Percentiles rank a stretch among this genome's conserved stretches.
phyloP scores from a whole-genome alignment of 495 filamentous ascomycete species.

The Usnea hakonensis region DNA sequence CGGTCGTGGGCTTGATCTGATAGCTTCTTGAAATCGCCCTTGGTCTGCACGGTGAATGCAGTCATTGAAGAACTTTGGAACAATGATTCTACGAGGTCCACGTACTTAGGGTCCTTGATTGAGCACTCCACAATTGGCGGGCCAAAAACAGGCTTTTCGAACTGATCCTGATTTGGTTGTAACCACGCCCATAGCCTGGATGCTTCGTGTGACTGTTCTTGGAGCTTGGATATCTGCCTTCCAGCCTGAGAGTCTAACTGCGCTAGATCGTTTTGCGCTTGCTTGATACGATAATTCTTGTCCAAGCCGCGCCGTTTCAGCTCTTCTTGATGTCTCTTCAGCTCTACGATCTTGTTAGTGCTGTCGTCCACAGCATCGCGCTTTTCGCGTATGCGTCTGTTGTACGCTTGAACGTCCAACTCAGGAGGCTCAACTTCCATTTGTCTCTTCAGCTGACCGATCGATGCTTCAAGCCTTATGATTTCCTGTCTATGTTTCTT shows the following conservation, averaged over 20 bases:
- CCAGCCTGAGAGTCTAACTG: conserved; percentile 68
- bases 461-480: conserved; percentile 33
- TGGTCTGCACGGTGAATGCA: conserved; percentile 68
- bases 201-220: conserved; percentile 50
- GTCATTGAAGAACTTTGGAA: conserved; percentile 56
- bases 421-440: conserved; percentile 44
- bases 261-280: conserved; percentile 43
- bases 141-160: conserved; percentile 76
- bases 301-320: conserved; percentile 15
- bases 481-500: conserved; percentile 45
- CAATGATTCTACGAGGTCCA: conserved; percentile 65
- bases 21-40: conserved; percentile 65
- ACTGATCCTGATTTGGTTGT: conserved; percentile 57
- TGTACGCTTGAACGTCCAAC: conserved; percentile 47
- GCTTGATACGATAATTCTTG: conserved; percentile 25
- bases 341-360: conserved; percentile 26
- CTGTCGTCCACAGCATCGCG: conserved; percentile 31
- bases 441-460: conserved; percentile 40
- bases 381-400: conserved; percentile 40
- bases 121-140: conserved; percentile 78
- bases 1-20: conserved; percentile 42
- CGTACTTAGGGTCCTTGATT: conserved; percentile 65
- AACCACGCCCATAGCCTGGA: conserved; percentile 73
- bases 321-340: conserved; percentile 33
- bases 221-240: conserved; percentile 59